phyloP scores from a whole-genome alignment of 164 flowering plant species.

The Paratinospora sagittata region DNA sequence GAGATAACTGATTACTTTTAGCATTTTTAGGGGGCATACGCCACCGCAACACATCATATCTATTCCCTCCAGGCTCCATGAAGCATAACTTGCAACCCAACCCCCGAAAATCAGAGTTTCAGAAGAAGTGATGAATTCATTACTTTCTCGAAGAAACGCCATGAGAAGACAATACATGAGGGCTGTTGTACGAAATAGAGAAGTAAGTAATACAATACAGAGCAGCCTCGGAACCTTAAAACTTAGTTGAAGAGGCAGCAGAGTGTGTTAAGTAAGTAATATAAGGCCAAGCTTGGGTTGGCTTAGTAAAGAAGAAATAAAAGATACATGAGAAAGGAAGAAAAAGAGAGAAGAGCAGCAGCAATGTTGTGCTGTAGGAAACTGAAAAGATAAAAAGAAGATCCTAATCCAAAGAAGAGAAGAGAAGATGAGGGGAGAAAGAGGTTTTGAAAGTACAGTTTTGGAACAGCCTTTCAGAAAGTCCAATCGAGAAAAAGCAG shows the following conservation, averaged over 20 bases:
- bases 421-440: neutral
- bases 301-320: neutral
- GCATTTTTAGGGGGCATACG: too few relatives aligned
- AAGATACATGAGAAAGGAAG: constrained; percentile 4
- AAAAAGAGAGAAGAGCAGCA: neutral
- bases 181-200: neutral
- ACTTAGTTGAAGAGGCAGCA: too few relatives aligned
- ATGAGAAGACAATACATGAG: neutral
- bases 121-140: neutral
- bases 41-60: too few relatives aligned
- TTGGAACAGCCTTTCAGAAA: neutral
- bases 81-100: neutral
- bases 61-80: too few relatives aligned
- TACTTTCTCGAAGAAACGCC: constrained; percentile 1
- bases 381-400: neutral
- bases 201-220: too few relatives aligned
- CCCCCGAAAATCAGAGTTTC: neutral
- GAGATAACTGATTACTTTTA: too few relatives aligned
- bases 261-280: too few relatives aligned
- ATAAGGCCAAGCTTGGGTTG: neutral
- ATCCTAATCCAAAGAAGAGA: neutral
- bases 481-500: neutral
- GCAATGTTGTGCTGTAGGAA: too few relatives aligned
- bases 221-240: too few relatives aligned
- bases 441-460: neutral